phyloP scores from a whole-genome alignment of 2,329 filamentous ascomycete species.

The Gyromitra esculenta region DNA sequence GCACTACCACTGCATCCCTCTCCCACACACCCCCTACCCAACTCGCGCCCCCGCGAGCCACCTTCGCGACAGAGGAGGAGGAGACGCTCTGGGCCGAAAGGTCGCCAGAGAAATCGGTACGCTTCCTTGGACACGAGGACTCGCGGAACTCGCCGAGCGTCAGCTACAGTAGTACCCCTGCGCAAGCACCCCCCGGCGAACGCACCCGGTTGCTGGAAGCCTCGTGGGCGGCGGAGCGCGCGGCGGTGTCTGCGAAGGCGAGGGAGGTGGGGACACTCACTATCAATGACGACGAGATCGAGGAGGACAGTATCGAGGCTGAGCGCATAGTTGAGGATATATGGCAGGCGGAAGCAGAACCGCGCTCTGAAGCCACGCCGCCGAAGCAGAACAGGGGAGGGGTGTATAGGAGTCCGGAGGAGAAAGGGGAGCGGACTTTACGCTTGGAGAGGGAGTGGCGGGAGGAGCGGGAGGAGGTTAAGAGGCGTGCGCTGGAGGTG shows the following conservation, averaged over 20 bases:
- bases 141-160: slow-evolving; percentile 5
- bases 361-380: slow-evolving; percentile 22
- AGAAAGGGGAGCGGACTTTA: slow-evolving; percentile 1
- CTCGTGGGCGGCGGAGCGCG: slow-evolving; percentile 35
- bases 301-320: slow-evolving; percentile 42
- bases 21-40: background rate
- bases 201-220: slow-evolving; percentile 14
- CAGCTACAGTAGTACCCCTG: background rate
- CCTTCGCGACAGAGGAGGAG: slow-evolving; percentile 4
- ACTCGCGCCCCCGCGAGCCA: background rate
- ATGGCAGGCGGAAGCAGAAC: slow-evolving; percentile 37
- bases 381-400: background rate
- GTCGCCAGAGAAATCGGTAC: slow-evolving; percentile 30
- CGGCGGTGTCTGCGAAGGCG: slow-evolving; percentile 20
- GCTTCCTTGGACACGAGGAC: slow-evolving; percentile 29
- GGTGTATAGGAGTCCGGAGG: background rate
- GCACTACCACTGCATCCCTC: background rate
- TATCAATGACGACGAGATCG: slow-evolving; percentile 30
- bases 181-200: background rate
- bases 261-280: slow-evolving; percentile 4
- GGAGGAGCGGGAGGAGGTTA: slow-evolving; percentile 34
- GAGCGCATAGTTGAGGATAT: slow-evolving; percentile 39
- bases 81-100: slow-evolving; percentile 4
- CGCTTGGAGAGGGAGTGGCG: slow-evolving; percentile 35
- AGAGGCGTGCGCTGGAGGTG: slow-evolving; percentile 38